Evolutionary conservation across 2,329 filamentous ascomycete species (phyloP).

Genomic region (Neodidymelliopsis sp.): DNA sequence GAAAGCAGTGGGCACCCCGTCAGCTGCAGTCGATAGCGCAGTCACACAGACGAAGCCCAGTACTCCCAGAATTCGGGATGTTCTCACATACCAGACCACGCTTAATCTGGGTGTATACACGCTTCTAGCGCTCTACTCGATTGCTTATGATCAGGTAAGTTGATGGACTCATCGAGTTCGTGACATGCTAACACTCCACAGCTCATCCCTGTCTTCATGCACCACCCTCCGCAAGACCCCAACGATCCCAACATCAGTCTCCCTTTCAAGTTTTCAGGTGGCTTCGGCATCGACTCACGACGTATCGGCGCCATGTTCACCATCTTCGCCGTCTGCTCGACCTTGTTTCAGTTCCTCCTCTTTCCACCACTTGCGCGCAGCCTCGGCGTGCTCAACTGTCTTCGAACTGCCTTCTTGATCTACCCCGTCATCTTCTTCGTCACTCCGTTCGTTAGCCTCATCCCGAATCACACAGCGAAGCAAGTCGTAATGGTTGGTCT

Average conservation of each 20-base stretch:
- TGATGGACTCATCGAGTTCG: background rate
- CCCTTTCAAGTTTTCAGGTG: conserved; percentile 83
- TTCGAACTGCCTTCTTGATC: conserved; percentile 69
- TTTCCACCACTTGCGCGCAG: conserved; percentile 78
- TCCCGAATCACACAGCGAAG: conserved; percentile 59
- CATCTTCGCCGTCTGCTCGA: conserved; percentile 78
- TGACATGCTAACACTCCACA: conserved; percentile 22
- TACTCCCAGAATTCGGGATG: conserved; percentile 61
- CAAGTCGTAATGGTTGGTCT: conserved; percentile 68
- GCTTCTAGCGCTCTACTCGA: conserved; percentile 79
- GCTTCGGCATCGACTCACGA: conserved; percentile 76
- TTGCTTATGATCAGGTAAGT: conserved; percentile 78
- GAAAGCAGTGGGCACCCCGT: conserved; percentile 30
- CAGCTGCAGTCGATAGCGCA: conserved; percentile 6
- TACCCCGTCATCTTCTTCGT: conserved; percentile 80
- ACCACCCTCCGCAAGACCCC: conserved; percentile 67
- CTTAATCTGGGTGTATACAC: conserved; percentile 81
- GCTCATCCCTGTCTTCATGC: conserved; percentile 85
- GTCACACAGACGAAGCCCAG: conserved; percentile 19
- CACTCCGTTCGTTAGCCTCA: conserved; percentile 80
- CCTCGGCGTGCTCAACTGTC: conserved; percentile 78
- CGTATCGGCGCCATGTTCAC: conserved; percentile 88
- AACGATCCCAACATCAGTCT: conserved; percentile 65
- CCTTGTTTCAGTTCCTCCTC: conserved; percentile 83
- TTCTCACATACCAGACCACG: conserved; percentile 76